Conservation (phyloP, 1,139 yeast genomes). For the Yamadazyma conglobata region DNA sequence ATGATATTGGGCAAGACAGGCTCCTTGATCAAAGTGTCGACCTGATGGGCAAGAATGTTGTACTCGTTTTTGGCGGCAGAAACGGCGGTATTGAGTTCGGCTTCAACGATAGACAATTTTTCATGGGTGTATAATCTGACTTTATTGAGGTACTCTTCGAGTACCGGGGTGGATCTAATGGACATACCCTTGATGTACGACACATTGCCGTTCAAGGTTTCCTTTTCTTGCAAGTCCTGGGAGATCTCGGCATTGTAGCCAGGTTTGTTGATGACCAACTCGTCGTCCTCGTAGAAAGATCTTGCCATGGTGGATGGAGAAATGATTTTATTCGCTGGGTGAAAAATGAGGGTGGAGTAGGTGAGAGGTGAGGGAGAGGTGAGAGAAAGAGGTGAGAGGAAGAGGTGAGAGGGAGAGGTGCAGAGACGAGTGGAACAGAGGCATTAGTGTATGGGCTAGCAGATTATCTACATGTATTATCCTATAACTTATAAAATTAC, state of each 20-base stretch:
- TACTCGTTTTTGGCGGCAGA: constrained; percentile 46
- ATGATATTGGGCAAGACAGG: constrained; percentile 54
- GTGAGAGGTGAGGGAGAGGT: not conserved
- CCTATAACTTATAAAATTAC: constrained; percentile 8
- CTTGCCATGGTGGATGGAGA: constrained; percentile 21
- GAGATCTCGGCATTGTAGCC: constrained; percentile 41
- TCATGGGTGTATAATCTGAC: constrained; percentile 36
- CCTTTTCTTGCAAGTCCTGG: constrained; percentile 33
- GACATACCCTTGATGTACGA: constrained; percentile 52
- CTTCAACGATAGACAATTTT: constrained; percentile 33
- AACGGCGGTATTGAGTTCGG: constrained; percentile 43
- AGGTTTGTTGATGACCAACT: constrained; percentile 43
- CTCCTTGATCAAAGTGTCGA: constrained; percentile 29
- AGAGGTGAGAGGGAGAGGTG: constrained; percentile 1
- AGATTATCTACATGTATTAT: constrained; percentile 15
- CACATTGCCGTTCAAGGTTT: constrained; percentile 39
- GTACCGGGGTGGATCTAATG: constrained; percentile 44
- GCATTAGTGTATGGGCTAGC: too few relatives aligned
- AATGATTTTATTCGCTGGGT: constrained; percentile 3
- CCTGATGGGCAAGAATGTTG: constrained; percentile 21
- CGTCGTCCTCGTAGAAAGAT: constrained; percentile 53
- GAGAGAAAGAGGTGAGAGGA: constrained; percentile 1
- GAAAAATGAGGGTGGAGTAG: not conserved
- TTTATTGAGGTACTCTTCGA: constrained; percentile 39
- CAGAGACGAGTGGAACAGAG: too few relatives aligned